Base-by-base conservation (phyloP, 805 yeast species). In the Candida caryicola region DNA sequence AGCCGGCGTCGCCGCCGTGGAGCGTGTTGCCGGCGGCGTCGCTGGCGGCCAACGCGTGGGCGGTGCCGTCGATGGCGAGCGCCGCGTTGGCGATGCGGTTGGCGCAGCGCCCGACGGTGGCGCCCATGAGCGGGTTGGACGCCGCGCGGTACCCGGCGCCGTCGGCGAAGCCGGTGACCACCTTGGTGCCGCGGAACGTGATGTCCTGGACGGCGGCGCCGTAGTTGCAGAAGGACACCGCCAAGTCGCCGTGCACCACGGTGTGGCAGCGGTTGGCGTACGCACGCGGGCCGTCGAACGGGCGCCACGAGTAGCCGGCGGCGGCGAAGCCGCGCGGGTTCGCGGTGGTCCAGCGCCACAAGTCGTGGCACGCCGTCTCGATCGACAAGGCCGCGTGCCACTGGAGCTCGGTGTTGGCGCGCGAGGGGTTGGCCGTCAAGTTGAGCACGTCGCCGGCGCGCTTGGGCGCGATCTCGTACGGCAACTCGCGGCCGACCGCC, bases 391-490 rank as follows among this genome's bases (percentile, higher is more conserved):
- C 58, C 3, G 86, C 79, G 34, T 61, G 49, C 93, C 95, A 85
- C 25, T 71, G 53, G 42, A 85, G 70, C 62, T 85, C 93, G 2
- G 47, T 36, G 45, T 76, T 74, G 13, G 95, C 93, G 37, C 88
- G 70, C 8, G 69, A 62, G 10, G 88, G 80, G 52, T 77, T 73
- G 6, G 93, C 88, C 3, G 91, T 81, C 54, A 86, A 74, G 51
- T 84, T 70, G 29, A 83, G 68, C 15, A 85, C 95, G 57, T 85
- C 95, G 23, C 95, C 93, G 12, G 68, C 79, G 41, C 93, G 74
- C 57, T 89, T 76, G 4, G 74, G 79, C 26, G 69, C 76, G n/a
- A 84, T 69, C 46, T 79, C 81, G 51, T 71, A 79, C 4, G 89
- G 84, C 36, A 85, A 69, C 23, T 74, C 69, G 32, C 72, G 65